Evolutionary conservation across 2,329 filamentous ascomycete species (phyloP), one percentile per base, ranked within the genome.

Genomic region (Apiospora sp.): DNA sequence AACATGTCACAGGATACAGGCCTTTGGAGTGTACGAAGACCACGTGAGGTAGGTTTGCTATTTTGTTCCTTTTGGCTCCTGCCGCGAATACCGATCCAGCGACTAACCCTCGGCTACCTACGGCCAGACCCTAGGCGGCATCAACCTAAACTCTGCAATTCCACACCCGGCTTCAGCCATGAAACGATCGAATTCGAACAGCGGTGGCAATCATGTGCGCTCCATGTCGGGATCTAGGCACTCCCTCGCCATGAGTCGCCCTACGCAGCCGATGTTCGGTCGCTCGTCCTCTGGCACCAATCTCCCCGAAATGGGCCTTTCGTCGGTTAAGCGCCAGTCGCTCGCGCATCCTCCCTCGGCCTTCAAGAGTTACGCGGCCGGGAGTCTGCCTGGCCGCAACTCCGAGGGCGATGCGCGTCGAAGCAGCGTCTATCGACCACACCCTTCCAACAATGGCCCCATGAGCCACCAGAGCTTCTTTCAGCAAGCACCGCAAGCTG

Each of bases 141-240:
- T 98, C 80, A 96, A 64, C 81, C 91, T 92, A 82, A 96, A 95
- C 82, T 93, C 93, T 27, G 90, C 91, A 30, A 94, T 99, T 75
- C 96, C 96, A 27, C 94, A 97, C 84, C 96, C 96, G 12, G 89
- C 93, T 41, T 98, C 96, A 54, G 94, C 95, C 54, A 92, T 99
- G 89, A 99, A 99, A 86, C 94, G 96, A 82, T 93, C 94, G 43
- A 96, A 92, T 80, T 95, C 94, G 16, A 91, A 91, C 80, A 87
- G 91, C 78, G 88, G 90, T 73, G 88, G 90, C 74, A 91, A 92
- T 80, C 94, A 97, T 86, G 91, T 87, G 77, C 94, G 96, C 77
- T 94, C 94, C 41, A 90, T 94, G 78, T 98, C 95, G 75, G 93
- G 92, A 80, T 93, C 92, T 81, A 91, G 93, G 79, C 93, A 97